Evolutionary conservation across 1,284 basidiomycete genomes (phyloP).

Genomic region (Bondarzewia mesenterica): DNA sequence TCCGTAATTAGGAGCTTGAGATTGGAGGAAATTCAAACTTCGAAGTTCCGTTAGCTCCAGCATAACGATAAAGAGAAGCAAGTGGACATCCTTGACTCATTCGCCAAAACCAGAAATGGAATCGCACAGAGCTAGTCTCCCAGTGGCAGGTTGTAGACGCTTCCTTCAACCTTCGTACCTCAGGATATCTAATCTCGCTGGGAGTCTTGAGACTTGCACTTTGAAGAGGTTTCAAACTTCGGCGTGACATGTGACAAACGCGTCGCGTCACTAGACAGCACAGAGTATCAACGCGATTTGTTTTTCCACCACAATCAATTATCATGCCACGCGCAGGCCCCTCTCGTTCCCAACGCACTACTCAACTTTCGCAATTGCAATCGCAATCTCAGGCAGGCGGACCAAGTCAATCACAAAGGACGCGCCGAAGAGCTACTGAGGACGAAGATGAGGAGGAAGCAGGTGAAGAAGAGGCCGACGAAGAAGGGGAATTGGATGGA

Average conservation of each 20-base stretch:
- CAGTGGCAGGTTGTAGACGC: too few species aligned
- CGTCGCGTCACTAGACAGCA: not conserved
- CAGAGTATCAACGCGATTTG: not conserved
- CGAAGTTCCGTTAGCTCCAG: too few species aligned
- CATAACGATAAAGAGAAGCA: too few species aligned
- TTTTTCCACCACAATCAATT: not conserved
- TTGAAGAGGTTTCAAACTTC: too few species aligned
- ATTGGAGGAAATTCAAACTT: too few species aligned
- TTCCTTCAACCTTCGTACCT: too few species aligned
- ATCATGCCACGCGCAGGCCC: constrained; percentile 13
- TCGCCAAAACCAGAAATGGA: too few species aligned
- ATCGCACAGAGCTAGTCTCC: too few species aligned
- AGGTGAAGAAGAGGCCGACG: constrained; percentile 10
- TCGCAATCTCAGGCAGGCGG: constrained; percentile 9
- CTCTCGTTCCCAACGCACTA: constrained; percentile 22
- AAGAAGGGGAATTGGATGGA: constrained; percentile 16
- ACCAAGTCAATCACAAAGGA: not conserved
- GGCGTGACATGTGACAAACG: not conserved
- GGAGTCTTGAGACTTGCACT: too few species aligned
- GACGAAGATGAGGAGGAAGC: constrained; percentile 15
- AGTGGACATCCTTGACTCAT: too few species aligned
- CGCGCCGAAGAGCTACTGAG: constrained; percentile 10
- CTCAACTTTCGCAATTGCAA: constrained; percentile 24
- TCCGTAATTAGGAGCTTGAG: too few species aligned
- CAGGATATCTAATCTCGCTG: too few species aligned